Percentiles rank a stretch among this genome's conserved stretches.
Evolutionary conservation across 2,329 filamentous ascomycete species (phyloP).

Genomic region (Ambrosiella beaveri): DNA sequence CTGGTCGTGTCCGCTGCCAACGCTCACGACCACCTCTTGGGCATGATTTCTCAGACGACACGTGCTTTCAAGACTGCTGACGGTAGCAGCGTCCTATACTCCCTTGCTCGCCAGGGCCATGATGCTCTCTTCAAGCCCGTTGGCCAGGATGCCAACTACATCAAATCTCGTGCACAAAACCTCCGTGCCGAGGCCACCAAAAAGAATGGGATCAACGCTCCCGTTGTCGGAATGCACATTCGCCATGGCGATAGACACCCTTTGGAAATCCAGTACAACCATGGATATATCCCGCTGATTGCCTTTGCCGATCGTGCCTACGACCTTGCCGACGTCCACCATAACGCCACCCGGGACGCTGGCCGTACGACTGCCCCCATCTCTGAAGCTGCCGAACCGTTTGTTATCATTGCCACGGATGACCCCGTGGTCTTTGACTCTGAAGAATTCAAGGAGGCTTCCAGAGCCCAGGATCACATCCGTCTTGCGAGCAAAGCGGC

Average conservation of each 20-base stretch:
- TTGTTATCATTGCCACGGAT: constrained; percentile 58
- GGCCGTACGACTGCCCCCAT: constrained; percentile 17
- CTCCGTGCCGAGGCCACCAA: constrained; percentile 17
- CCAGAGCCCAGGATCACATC: constrained; percentile 59
- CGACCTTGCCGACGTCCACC: constrained; percentile 33
- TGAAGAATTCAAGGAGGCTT: constrained; percentile 39
- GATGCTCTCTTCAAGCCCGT: constrained; percentile 56
- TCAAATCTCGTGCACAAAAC: constrained; percentile 34
- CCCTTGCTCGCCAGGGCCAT: constrained; percentile 52
- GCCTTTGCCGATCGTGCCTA: constrained; percentile 45
- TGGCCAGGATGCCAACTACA: constrained; percentile 47
- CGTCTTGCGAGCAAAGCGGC: constrained; percentile 49
- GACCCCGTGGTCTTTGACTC: constrained; percentile 58
- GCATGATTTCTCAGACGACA: constrained; percentile 25
- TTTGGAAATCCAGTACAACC: constrained; percentile 56
- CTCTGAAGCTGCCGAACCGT: constrained; percentile 18
- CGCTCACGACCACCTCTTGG: constrained; percentile 32
- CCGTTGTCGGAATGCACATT: constrained; percentile 54
- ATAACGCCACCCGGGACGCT: constrained; percentile 24
- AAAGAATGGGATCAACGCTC: constrained; percentile 28
- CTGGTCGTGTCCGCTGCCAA: constrained; percentile 58
- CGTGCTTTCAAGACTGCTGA: constrained; percentile 21
- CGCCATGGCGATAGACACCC: constrained; percentile 67
- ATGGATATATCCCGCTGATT: constrained; percentile 61
- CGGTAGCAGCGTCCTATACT: constrained; percentile 44